Evolutionary conservation across 2,329 filamentous ascomycete species (phyloP).

Genomic region (Xylariaceae sp.): DNA sequence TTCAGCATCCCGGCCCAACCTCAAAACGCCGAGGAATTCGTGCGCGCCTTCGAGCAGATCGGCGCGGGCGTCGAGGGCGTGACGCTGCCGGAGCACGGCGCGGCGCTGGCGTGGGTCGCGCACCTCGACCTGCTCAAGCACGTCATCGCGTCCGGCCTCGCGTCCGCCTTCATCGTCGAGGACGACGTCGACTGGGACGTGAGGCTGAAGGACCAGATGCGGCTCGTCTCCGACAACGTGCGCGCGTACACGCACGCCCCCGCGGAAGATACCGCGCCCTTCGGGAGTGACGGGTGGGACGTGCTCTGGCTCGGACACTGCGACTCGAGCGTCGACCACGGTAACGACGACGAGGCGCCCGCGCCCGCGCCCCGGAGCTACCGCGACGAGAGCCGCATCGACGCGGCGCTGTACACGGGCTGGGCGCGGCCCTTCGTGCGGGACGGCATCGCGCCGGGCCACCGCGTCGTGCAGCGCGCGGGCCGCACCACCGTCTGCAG

Average conservation of each 20-base stretch:
- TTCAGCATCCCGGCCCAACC: conserved; percentile 44
- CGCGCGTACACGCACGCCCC: conserved; percentile 33
- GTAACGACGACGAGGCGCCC: conserved; percentile 5
- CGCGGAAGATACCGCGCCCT: conserved; percentile 30
- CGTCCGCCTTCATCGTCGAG: conserved; percentile 42
- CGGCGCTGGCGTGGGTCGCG: conserved; percentile 40
- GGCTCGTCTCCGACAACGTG: conserved; percentile 40
- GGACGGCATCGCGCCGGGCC: conserved; percentile 27
- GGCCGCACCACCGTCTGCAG: conserved; percentile 37
- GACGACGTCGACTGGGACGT: conserved; percentile 48
- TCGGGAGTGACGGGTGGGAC: conserved; percentile 43
- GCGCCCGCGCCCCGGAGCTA: conserved; percentile 23
- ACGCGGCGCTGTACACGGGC: conserved; percentile 32
- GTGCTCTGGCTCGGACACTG: conserved; percentile 48
- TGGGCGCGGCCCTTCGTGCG: conserved; percentile 33
- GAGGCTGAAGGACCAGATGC: conserved; percentile 40
- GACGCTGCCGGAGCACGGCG: conserved; percentile 22
- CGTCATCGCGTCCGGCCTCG: conserved; percentile 33
- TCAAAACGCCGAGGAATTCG: conserved; percentile 35
- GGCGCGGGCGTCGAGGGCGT: conserved; percentile 11
- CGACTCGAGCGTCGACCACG: conserved; percentile 34
- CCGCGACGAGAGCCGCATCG: conserved; percentile 31
- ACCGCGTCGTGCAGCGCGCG: conserved; percentile 36
- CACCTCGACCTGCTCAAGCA: conserved; percentile 41
- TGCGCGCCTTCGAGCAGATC: conserved; percentile 38